Evolutionary conservation across 1,284 basidiomycete genomes (phyloP), one percentile per base, ranked within the genome.

Genomic region (Heimioporus punctisporus): DNA sequence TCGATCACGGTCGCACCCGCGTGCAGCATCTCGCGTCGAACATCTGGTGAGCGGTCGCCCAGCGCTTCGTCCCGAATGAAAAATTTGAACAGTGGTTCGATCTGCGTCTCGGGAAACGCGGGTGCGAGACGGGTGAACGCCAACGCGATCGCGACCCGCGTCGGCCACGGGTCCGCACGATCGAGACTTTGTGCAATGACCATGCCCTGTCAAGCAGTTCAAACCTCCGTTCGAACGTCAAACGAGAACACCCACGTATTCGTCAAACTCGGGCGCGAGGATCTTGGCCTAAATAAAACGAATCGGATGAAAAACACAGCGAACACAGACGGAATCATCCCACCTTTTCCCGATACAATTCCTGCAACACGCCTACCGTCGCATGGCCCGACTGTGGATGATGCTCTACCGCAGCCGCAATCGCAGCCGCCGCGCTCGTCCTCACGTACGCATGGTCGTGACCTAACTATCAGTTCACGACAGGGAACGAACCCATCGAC

Each of bases 131-230:
- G 76, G 59, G 86, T 82, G 52, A 98, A 86, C 0, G 92, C 76
- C 9, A 78, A 72, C 0, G 92, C 91, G 46, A 92, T 80, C 6
- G 97, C 94, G 2, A 90, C 78, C 31, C 97, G 84, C 26, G 89
- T 81, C 51, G 86, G 82, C 93, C 93, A 99, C 6, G 96, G 97
- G 73, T 99, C 97, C n/a, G 85, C 76, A 34, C 92, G 85, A 67
- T 95, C 89, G n/a, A 97, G 75, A 47, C 91, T 97, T 62, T 89
- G 84, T 26, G 93, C 86, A 56, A 97, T 92, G 55, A 99, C 81
- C 91, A 99, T 97, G 21, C 97, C 97, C 91, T 94, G 61, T 9
- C 17, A 7, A 6, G 19, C 31, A 34, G 14, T 19, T 6, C 30
- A 34, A 12, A 34, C 19, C 14, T 19, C 6, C 11, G 31, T 34